Percentiles rank a stretch among this genome's conserved stretches.
Evolutionary conservation across 495 filamentous ascomycete genomes (phyloP).

Genomic region (Trichoderma asperelloides): DNA sequence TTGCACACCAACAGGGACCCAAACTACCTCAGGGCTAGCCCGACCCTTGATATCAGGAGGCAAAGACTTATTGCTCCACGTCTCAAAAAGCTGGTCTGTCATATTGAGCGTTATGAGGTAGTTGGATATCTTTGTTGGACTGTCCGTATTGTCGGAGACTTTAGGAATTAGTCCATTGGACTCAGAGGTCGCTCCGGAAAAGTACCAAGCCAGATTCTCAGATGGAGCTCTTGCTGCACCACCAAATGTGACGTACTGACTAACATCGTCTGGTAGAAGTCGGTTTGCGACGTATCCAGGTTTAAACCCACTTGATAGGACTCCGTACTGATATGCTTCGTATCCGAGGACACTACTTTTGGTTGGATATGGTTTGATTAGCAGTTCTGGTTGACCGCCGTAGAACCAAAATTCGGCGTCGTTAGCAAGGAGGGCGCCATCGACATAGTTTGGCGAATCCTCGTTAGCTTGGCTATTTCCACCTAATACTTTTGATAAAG

Average conservation of each 20-base stretch:
- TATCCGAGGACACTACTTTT: slow-evolving; percentile 38
- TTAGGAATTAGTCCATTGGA: slow-evolving; percentile 40
- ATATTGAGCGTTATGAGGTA: slow-evolving; percentile 56
- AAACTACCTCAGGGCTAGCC: slow-evolving; percentile 56
- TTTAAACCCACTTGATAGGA: slow-evolving; percentile 27
- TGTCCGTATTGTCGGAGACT: slow-evolving; percentile 15
- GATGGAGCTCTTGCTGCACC: slow-evolving; percentile 56
- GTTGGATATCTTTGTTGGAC: slow-evolving; percentile 21
- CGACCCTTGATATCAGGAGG: slow-evolving; percentile 42
- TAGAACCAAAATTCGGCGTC: slow-evolving; percentile 49
- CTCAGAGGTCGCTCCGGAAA: slow-evolving; percentile 49
- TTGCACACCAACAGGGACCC: slow-evolving; percentile 56
- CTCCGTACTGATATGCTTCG: slow-evolving; percentile 41
- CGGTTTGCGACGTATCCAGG: slow-evolving; percentile 25
- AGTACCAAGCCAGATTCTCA: slow-evolving; percentile 66
- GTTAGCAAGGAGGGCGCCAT: slow-evolving; percentile 61
- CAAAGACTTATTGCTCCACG: slow-evolving; percentile 49
- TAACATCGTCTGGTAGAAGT: slow-evolving; percentile 37
- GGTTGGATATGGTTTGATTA: slow-evolving; percentile 19
- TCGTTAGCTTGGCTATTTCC: slow-evolving; percentile 41
- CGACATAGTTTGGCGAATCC: slow-evolving; percentile 48
- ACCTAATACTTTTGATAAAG: slow-evolving; percentile 30
- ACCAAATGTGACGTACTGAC: slow-evolving; percentile 56
- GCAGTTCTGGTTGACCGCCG: slow-evolving; percentile 31
- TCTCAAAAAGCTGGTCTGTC: slow-evolving; percentile 34